phyloP scores from a whole-genome alignment of 805 yeast genomes.

The Wickerhamomyces alni region DNA sequence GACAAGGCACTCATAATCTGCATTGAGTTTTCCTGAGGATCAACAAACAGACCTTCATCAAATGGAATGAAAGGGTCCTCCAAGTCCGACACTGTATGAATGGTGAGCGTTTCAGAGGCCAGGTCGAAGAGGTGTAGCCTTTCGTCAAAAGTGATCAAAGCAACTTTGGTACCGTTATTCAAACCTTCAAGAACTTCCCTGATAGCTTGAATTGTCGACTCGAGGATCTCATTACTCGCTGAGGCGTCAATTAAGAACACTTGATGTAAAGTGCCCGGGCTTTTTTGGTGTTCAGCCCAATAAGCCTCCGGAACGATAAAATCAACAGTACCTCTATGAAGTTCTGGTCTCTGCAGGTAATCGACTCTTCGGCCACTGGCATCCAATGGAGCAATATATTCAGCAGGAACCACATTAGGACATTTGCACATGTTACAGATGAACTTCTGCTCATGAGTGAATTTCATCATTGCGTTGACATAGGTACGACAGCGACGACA shows the following conservation, averaged over 20 bases:
- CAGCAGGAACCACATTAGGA: slow-evolving; percentile 60
- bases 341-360: slow-evolving; percentile 61
- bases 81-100: slow-evolving; percentile 61
- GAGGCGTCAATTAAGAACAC: slow-evolving; percentile 71
- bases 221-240: slow-evolving; percentile 54
- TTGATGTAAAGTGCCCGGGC: slow-evolving; percentile 52
- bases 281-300: slow-evolving; percentile 38
- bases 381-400: slow-evolving; percentile 60
- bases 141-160: slow-evolving; percentile 73
- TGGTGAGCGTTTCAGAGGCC: slow-evolving; percentile 46
- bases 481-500: slow-evolving; percentile 91
- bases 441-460: slow-evolving; percentile 53
- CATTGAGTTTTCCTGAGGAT: slow-evolving; percentile 58
- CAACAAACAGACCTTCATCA: slow-evolving; percentile 69
- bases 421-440: slow-evolving; percentile 85
- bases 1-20: slow-evolving; percentile 65
- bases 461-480: slow-evolving; percentile 75
- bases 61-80: slow-evolving; percentile 83
- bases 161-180: slow-evolving; percentile 35
- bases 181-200: slow-evolving; percentile 39
- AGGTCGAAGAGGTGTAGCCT: slow-evolving; percentile 69
- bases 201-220: slow-evolving; percentile 64
- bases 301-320: slow-evolving; percentile 71
- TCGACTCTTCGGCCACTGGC: slow-evolving; percentile 59
- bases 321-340: slow-evolving; percentile 81